phyloP scores from a whole-genome alignment of 208 protist species.

The Leishmania martiniquensis region DNA sequence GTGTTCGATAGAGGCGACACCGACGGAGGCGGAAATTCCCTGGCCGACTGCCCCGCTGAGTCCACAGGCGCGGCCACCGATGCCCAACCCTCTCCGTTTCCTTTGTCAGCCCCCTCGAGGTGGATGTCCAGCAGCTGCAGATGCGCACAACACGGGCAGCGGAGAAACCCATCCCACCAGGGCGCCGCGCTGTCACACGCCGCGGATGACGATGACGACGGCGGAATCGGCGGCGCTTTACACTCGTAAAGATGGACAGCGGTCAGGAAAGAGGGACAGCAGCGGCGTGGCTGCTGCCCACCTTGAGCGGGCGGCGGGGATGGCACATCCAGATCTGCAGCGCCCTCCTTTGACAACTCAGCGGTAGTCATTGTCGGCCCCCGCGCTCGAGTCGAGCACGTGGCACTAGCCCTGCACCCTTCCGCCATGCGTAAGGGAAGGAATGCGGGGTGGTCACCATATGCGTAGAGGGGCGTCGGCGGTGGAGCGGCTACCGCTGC shows the following conservation, averaged over 20 bases:
- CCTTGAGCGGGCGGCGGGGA: background rate
- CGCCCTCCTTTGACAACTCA: background rate
- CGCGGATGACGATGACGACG: background rate
- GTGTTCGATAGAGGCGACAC: background rate
- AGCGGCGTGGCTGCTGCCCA: background rate
- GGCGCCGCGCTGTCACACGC: background rate
- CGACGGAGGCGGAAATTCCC: background rate
- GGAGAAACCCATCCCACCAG: background rate
- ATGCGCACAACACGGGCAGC: background rate
- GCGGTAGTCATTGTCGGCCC: background rate
- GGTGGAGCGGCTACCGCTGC: background rate
- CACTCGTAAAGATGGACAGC: slow-evolving; percentile 20
- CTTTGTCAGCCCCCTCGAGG: slow-evolving; percentile 7
- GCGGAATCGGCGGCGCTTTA: background rate
- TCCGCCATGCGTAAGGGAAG: background rate
- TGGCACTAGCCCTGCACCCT: background rate
- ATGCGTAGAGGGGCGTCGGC: slow-evolving; percentile 12
- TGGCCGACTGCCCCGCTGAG: background rate
- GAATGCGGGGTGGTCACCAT: slow-evolving; percentile 14
- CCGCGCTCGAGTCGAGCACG: background rate
- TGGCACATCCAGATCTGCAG: background rate
- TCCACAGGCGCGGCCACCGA: background rate
- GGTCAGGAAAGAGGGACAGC: slow-evolving; percentile 2
- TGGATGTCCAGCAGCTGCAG: slow-evolving; percentile 1
- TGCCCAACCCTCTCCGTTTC: background rate